These are phyloP conservation scores for Penicillium cinerascens DNA, from an alignment of 495 filamentous ascomycete genomes.

Conservation along the genomic window DNA sequence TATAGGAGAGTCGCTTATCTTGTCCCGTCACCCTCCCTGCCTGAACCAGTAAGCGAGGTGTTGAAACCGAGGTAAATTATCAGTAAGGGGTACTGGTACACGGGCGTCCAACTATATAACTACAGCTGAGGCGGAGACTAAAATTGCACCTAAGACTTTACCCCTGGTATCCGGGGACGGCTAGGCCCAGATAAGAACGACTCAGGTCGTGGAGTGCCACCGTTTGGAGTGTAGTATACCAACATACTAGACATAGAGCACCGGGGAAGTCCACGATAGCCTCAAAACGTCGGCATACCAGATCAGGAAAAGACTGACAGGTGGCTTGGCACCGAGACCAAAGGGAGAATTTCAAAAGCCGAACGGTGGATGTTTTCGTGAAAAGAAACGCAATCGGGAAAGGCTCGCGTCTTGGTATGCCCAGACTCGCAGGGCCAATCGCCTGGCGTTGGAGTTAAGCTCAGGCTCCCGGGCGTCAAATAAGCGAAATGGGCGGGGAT, in stretches of 20 bases:
- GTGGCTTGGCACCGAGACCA: background rate
- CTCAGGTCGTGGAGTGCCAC: constrained; percentile 8
- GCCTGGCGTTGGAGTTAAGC: background rate
- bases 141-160: background rate
- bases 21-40: background rate
- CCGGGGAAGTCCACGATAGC: background rate
- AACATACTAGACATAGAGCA: background rate
- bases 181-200: background rate
- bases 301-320: background rate
- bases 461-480: constrained; percentile 8
- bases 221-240: constrained; percentile 4
- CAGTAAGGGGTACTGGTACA: background rate
- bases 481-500: constrained; percentile 3
- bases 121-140: constrained; percentile 17
- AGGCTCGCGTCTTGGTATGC: constrained; percentile 25
- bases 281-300: background rate
- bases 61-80: background rate
- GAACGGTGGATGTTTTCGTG: constrained; percentile 12
- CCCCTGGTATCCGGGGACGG: background rate
- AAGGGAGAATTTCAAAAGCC: background rate
- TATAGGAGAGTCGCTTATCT: background rate
- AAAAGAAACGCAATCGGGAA: constrained; percentile 21
- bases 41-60: background rate
- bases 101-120: background rate
- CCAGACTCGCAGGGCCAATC: constrained; percentile 7